Conservation (phyloP, 1,139 yeast genomes). For the Suhomyces terraborum region DNA sequence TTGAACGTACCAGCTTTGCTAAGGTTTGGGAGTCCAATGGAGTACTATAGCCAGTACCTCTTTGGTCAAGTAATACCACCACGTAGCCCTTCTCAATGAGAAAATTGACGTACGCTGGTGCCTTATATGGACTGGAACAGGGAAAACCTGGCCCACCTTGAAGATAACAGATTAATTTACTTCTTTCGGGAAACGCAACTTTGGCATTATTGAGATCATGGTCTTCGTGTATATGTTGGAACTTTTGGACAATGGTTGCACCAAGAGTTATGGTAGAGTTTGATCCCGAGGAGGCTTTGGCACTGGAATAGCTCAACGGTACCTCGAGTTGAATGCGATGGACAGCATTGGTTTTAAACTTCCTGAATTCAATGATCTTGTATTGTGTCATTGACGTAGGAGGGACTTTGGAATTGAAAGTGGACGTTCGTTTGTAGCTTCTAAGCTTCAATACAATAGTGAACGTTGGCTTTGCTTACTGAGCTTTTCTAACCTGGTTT, state of each 20-base stretch:
- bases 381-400: neutral
- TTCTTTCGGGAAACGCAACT: conserved; percentile 27
- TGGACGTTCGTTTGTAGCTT: too few relatives aligned
- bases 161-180: conserved; percentile 44
- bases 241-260: conserved; percentile 39
- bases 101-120: conserved; percentile 37
- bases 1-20: conserved; percentile 19
- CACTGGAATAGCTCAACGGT: conserved; percentile 30
- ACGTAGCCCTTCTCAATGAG: conserved; percentile 48
- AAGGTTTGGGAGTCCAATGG: conserved; percentile 43
- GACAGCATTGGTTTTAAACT: conserved; percentile 25
- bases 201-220: conserved; percentile 5
- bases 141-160: conserved; percentile 67
- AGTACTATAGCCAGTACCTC: conserved; percentile 59
- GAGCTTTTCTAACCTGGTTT: too few relatives aligned
- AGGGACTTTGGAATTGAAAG: neutral
- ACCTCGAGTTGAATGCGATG: conserved; percentile 19
- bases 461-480: too few relatives aligned
- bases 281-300: conserved; percentile 1
- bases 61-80: conserved; percentile 54
- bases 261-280: conserved; percentile 35
- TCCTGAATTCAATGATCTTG: conserved; percentile 29
- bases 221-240: conserved; percentile 22
- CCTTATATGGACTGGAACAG: conserved; percentile 40
- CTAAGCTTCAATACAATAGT: too few relatives aligned